Evolutionary conservation across 2,329 filamentous ascomycete species (phyloP).

Genomic region (Ophiocordyceps polyrhachis-furcata): DNA sequence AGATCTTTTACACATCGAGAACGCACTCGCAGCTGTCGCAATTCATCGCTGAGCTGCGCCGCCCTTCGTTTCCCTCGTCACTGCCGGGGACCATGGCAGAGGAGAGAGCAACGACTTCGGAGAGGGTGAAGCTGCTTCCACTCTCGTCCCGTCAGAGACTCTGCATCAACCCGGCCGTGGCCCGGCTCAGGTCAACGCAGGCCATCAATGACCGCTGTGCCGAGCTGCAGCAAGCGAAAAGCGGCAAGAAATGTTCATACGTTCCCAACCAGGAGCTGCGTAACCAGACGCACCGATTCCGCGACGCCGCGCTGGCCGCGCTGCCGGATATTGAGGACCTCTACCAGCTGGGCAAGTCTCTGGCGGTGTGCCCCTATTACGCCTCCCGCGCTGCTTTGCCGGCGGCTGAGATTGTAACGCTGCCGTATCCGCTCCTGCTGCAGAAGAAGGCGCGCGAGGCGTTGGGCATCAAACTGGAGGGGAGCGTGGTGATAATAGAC

Average conservation of each 20-base stretch:
- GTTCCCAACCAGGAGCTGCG: slow-evolving; percentile 64
- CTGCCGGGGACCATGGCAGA: slow-evolving; percentile 27
- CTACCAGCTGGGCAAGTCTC: slow-evolving; percentile 52
- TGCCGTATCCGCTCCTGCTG: slow-evolving; percentile 80
- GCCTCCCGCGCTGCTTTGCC: slow-evolving; percentile 75
- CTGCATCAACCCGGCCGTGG: slow-evolving; percentile 78
- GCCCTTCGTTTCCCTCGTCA: slow-evolving; percentile 59
- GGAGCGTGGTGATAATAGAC: slow-evolving; percentile 85
- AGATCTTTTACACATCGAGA: slow-evolving; percentile 80
- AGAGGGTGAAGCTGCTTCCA: slow-evolving; percentile 56
- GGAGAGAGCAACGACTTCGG: slow-evolving; percentile 8
- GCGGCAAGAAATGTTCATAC: slow-evolving; percentile 47
- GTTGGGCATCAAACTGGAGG: slow-evolving; percentile 66
- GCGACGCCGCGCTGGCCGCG: slow-evolving; percentile 66
- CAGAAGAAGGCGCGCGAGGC: slow-evolving; percentile 79
- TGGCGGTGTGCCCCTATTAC: slow-evolving; percentile 87
- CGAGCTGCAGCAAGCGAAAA: slow-evolving; percentile 61
- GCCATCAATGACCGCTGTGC: slow-evolving; percentile 89
- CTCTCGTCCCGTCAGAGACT: slow-evolving; percentile 72
- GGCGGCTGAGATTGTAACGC: slow-evolving; percentile 71
- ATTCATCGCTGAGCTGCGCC: slow-evolving; percentile 65
- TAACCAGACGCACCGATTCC: slow-evolving; percentile 55
- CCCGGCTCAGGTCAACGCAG: slow-evolving; percentile 47
- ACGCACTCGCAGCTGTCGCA: slow-evolving; percentile 86
- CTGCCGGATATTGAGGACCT: slow-evolving; percentile 91